Conservation (phyloP, 805 yeast species). For the Priceomyces melissophilus region DNA sequence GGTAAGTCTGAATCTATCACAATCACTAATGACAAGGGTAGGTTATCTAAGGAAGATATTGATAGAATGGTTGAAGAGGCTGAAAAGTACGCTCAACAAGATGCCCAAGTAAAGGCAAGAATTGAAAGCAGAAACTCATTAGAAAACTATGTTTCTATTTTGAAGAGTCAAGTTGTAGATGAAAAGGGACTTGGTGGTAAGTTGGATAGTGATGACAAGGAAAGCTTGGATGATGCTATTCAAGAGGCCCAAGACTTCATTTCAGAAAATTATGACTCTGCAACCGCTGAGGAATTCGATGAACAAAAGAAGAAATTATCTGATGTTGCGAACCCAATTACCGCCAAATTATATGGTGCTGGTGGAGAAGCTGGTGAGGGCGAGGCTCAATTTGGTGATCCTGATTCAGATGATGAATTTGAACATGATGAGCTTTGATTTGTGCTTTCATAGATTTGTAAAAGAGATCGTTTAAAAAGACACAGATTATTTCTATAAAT, state of each 20-base stretch:
- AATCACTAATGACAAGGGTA: constrained; percentile 98
- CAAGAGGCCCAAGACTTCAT: constrained; percentile 85
- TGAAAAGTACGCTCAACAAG: constrained; percentile 69
- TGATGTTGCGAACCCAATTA: constrained; percentile 85
- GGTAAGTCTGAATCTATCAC: constrained; percentile 98
- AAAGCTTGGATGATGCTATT: constrained; percentile 80
- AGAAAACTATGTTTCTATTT: constrained; percentile 43
- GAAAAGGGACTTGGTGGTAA: constrained; percentile 62
- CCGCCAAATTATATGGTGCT: constrained; percentile 67
- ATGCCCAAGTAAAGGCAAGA: constrained; percentile 42
- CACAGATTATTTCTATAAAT: too few relatives aligned
- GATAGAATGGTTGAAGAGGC: constrained; percentile 99
- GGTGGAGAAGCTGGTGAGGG: constrained; percentile 40
- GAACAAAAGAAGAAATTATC: constrained; percentile 82
- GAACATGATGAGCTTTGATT: constrained; percentile 44
- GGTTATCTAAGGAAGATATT: constrained; percentile 93
- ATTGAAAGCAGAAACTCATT: constrained; percentile 42
- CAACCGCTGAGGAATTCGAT: constrained; percentile 88
- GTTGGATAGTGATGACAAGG: constrained; percentile 87
- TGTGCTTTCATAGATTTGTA: not conserved
- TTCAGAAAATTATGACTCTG: constrained; percentile 77
- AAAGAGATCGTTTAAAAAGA: not conserved
- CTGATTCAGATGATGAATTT: constrained; percentile 41
- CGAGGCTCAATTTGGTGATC: constrained; percentile 38
- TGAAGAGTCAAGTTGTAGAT: constrained; percentile 44